These are phyloP conservation scores for Cicer arietinum DNA, from an alignment of 306 rosid species.

Conservation along the genomic window DNA sequence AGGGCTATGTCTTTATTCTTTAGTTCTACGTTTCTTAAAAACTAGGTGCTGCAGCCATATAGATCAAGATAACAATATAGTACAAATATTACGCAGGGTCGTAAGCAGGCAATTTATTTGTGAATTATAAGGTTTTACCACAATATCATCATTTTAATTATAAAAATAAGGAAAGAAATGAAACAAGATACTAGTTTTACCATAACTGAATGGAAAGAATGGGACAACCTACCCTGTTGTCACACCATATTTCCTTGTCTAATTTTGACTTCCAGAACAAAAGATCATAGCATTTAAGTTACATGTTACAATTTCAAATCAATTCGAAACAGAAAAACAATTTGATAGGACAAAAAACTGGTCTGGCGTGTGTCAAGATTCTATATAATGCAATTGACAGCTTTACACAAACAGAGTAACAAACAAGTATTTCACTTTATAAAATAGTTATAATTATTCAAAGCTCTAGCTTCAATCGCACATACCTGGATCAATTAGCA, in stretches of 20 bases:
- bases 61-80: neutral
- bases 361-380: neutral
- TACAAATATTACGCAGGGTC: neutral
- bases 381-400: slow-evolving; percentile 6
- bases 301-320: neutral
- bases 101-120: neutral
- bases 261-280: neutral
- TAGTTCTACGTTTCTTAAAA: neutral
- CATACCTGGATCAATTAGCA: slow-evolving; percentile 71
- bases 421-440: neutral
- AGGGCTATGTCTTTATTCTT: neutral
- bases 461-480: slow-evolving; percentile 25
- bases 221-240: neutral
- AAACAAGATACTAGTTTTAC: neutral
- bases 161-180: slow-evolving; percentile 9
- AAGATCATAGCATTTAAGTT: neutral
- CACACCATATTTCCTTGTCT: slow-evolving; percentile 1
- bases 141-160: neutral
- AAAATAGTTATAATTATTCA: neutral
- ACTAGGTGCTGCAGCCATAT: neutral
- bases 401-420: neutral
- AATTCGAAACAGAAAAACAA: neutral
- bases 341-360: neutral
- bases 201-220: slow-evolving; percentile 10
- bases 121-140: neutral